Percentiles rank a stretch among this genome's conserved stretches.
Evolutionary conservation across 805 yeast genomes (phyloP).

Genomic region (Metschnikowia anglica): DNA sequence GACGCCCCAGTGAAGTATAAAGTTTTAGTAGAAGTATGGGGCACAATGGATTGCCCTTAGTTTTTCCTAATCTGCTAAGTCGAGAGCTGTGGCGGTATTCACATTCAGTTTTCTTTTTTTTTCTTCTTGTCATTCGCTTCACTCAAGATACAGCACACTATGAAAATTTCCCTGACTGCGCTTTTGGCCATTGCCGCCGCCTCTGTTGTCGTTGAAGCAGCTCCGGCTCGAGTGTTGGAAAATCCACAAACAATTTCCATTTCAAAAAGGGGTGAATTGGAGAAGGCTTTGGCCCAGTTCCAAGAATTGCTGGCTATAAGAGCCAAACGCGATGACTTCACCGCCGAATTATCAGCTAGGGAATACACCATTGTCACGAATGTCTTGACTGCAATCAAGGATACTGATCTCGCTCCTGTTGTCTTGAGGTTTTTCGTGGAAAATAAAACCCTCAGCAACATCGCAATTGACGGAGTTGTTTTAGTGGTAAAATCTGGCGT

Average conservation of each 20-base stretch:
- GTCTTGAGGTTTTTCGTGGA: conserved; percentile 35
- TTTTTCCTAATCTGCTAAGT: no score
- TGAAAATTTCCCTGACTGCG: conserved; percentile 36
- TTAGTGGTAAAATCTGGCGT: conserved; percentile 33
- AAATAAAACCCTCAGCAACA: conserved; percentile 24
- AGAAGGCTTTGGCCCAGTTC: conserved; percentile 26
- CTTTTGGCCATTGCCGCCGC: conserved; percentile 30
- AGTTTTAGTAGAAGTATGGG: not conserved
- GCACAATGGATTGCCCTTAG: no score
- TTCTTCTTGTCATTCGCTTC: conserved; percentile 8
- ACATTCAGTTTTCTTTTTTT: not conserved
- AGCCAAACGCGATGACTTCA: conserved; percentile 32
- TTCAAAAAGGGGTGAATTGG: conserved; percentile 20
- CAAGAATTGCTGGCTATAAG: conserved; percentile 22
- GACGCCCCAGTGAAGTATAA: not conserved
- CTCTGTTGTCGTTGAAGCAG: conserved; percentile 31
- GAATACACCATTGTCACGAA: conserved; percentile 42
- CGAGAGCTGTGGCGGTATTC: no score
- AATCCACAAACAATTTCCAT: conserved; percentile 1
- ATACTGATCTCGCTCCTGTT: conserved; percentile 37
- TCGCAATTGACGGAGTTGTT: conserved; percentile 22
- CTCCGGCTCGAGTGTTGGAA: conserved; percentile 29
- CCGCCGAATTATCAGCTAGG: conserved; percentile 31
- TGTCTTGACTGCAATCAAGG: conserved; percentile 37
- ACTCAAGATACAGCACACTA: conserved; percentile 6